These are phyloP conservation scores for Ambrosiella xylebori DNA, from an alignment of 2,329 filamentous ascomycete genomes.

Conservation along the genomic window DNA sequence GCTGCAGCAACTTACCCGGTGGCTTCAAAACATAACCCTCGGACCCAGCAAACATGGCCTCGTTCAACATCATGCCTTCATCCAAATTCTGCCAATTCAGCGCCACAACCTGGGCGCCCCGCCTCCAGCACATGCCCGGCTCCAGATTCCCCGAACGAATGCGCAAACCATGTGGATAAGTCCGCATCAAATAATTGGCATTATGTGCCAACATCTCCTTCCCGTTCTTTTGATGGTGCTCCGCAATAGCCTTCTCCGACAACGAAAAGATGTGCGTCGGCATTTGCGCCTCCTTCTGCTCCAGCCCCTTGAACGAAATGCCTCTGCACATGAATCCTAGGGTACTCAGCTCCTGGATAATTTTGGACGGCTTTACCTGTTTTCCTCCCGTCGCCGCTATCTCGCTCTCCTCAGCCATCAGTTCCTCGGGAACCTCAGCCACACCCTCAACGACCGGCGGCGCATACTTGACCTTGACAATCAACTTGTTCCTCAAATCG, in stretches of 20 bases:
- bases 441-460: constrained; percentile 23
- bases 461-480: constrained; percentile 65
- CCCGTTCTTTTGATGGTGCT: constrained; percentile 33
- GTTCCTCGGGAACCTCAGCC: constrained; percentile 17
- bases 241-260: constrained; percentile 46
- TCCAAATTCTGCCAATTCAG: constrained; percentile 90
- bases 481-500: constrained; percentile 58
- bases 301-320: constrained; percentile 64
- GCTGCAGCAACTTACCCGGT: constrained; percentile 27
- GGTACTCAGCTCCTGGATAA: constrained; percentile 55
- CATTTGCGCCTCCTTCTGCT: constrained; percentile 51
- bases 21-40: constrained; percentile 82
- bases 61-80: constrained; percentile 89
- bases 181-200: constrained; percentile 63
- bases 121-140: constrained; percentile 69
- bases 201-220: constrained; percentile 62
- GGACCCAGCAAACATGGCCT: constrained; percentile 74
- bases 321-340: constrained; percentile 72
- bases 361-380: constrained; percentile 36
- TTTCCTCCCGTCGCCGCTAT: constrained; percentile 27
- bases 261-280: constrained; percentile 53
- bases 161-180: constrained; percentile 69
- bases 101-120: constrained; percentile 78
- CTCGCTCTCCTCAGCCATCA: constrained; percentile 22
- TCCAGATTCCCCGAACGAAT: constrained; percentile 77